Evolutionary conservation across 441 rosid species (phyloP).

Genomic region (Dalechampia spathulata): DNA sequence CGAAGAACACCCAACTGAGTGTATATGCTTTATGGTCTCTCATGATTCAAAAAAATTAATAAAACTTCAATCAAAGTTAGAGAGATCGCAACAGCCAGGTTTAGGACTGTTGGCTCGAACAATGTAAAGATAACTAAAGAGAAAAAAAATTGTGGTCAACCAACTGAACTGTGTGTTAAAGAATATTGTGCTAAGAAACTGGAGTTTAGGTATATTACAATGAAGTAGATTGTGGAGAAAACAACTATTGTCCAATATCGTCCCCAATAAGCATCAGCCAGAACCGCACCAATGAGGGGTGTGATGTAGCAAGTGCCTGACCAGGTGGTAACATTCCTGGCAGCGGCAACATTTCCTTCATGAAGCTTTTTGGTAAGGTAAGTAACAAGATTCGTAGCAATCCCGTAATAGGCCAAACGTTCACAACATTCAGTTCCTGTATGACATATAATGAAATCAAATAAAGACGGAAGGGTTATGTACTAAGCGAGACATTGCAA

Average conservation of each 20-base stretch:
- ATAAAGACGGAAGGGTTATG: background rate
- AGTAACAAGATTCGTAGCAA: conserved; percentile 71
- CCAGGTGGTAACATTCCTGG: conserved; percentile 82
- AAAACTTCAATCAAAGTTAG: background rate
- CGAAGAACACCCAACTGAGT: background rate
- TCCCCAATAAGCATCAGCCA: conserved; percentile 94
- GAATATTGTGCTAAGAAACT: background rate
- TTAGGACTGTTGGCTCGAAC: no score
- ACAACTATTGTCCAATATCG: conserved; percentile 88
- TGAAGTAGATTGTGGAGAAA: conserved; percentile 71
- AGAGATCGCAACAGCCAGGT: no score
- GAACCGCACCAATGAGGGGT: conserved; percentile 76
- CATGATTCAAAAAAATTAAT: background rate
- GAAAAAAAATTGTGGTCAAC: background rate
- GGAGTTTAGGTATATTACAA: conserved; percentile 33
- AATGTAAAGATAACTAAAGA: background rate
- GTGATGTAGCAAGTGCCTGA: conserved; percentile 83
- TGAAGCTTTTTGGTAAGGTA: conserved; percentile 67
- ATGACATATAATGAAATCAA: background rate
- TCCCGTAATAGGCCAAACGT: conserved; percentile 86
- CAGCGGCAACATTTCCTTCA: conserved; percentile 79
- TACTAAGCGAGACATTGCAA: background rate
- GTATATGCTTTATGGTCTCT: background rate
- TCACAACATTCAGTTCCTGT: conserved; percentile 84
- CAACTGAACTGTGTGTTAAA: background rate